Conservation (phyloP, 176 grass and related monocot genomes). For the Aegilops bicornis region DNA sequence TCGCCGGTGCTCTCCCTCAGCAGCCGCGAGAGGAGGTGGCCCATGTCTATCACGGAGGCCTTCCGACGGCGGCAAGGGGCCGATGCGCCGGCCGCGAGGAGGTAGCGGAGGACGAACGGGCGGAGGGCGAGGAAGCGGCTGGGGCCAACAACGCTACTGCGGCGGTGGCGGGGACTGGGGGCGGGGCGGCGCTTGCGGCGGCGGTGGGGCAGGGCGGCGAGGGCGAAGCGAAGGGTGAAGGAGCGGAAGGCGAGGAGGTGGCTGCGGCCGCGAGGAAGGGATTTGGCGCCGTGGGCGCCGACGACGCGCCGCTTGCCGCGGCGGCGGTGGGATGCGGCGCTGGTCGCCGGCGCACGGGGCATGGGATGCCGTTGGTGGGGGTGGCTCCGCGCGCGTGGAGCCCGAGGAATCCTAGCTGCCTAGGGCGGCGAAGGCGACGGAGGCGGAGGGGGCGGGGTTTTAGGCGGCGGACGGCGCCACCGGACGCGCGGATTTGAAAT, state of each 20-base stretch:
- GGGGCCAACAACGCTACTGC: background rate
- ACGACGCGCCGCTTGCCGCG: background rate
- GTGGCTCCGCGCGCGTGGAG: background rate
- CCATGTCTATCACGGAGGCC: constrained; percentile 27
- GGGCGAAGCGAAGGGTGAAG: background rate
- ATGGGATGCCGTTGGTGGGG: background rate
- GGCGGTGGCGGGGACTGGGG: background rate
- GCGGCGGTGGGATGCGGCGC: background rate
- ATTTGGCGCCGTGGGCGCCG: background rate
- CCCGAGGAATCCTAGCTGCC: background rate
- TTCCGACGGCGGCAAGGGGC: constrained; percentile 10
- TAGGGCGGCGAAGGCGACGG: background rate
- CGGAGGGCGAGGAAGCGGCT: constrained; percentile 20
- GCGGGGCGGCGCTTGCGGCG: constrained; percentile 3
- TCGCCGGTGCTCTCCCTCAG: background rate
- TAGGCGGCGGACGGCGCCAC: background rate
- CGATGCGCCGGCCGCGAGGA: background rate
- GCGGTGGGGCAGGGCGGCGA: background rate
- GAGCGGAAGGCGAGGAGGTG: background rate
- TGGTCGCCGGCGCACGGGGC: background rate
- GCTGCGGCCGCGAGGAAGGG: background rate
- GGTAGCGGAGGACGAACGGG: constrained; percentile 29
- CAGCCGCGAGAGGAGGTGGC: constrained; percentile 2
- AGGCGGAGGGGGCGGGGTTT: background rate
- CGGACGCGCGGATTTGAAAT: background rate